A percentile compares a stretch with the other conserved stretches of the same genome.
These are phyloP conservation scores for Bruguiera parviflora DNA, from an alignment of 345 rosid species.

Conservation along the genomic window DNA sequence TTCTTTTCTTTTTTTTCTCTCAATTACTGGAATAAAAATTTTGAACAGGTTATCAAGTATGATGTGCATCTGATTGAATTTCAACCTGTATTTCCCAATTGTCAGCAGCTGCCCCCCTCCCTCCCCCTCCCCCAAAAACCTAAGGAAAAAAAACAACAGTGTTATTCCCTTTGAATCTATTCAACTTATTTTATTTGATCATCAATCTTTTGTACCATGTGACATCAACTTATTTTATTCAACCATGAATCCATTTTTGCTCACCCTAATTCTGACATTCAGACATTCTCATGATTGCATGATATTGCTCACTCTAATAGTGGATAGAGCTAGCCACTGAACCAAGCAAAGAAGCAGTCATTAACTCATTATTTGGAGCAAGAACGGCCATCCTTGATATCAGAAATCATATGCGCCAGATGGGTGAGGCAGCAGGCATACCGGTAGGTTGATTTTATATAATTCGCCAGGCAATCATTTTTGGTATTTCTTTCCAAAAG, in stretches of 20 bases:
- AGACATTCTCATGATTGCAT: constrained; percentile 19
- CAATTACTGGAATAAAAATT: too few species aligned
- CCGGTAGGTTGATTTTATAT: constrained; percentile 45
- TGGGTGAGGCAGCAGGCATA: constrained; percentile 87
- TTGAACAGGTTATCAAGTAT: too few species aligned
- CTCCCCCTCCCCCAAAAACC: too few species aligned
- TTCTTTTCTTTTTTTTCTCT: too few species aligned
- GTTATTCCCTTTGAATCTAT: too few species aligned
- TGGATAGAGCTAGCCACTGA: constrained; percentile 68
- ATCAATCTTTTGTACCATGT: too few species aligned
- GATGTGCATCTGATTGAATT: too few species aligned
- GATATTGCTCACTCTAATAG: constrained; percentile 31
- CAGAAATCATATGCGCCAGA: constrained; percentile 67
- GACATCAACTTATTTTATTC: neutral
- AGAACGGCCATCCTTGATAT: constrained; percentile 72
- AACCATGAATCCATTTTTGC: neutral
- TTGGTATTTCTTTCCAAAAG: neutral
- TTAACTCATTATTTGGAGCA: constrained; percentile 60
- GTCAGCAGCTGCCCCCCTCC: too few species aligned
- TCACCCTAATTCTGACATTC: too few species aligned
- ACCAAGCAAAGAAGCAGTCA: constrained; percentile 52
- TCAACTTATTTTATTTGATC: too few species aligned
- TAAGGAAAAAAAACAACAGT: too few species aligned
- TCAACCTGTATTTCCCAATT: too few species aligned
- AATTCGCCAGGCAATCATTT: neutral